Evolutionary conservation across 257 asterid species (phyloP), one percentile per base, ranked within the genome.

Genomic region (Capsicum baccatum): DNA sequence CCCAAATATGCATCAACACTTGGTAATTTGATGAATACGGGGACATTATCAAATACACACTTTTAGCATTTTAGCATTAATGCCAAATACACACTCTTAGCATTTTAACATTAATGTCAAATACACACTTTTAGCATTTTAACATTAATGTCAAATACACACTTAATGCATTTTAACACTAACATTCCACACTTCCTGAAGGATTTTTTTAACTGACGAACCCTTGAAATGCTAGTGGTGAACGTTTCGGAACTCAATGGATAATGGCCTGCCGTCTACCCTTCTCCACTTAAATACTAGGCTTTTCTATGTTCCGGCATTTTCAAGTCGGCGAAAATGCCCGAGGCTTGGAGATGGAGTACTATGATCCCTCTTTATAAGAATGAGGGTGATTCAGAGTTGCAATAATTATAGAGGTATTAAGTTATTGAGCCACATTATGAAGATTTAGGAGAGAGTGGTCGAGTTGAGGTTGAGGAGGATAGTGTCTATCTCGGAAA

Each of bases 111-210:
- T 26, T 26, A 26, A 26, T 26, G 33, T 26, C 16, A 62, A 21
- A 19, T 62, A 62, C 68, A 62, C 68, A 62, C 33, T 62, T 62
- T 62, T 19, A 62, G 68, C 15, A 62, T 4, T 62, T 19, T 19
- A 62, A 62, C 37, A 19, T 62, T 62, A 62, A 62, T 62, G 68
- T 26, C 68, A 19, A 62, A 62, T 62, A 19, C 68, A 62, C 68
- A 19, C 68, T 19, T 12, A 19, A n/a, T 8, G 68, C 68, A 19
- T 62, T 62, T 62, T 39, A 62, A 62, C 39, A 21, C 39, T 0
- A 21, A 19, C 69, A 62, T 19, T 21, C 44, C 69, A 9, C 39
- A 62, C 69, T 62, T 62, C 69, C 69, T 4, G 39, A 62, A 33
- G 11, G 33, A 21, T 21, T 21, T 21, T 19, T 62, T 62, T 21